phyloP scores from a whole-genome alignment of 2,329 filamentous ascomycete genomes.

The Diaporthe citriasiana region DNA sequence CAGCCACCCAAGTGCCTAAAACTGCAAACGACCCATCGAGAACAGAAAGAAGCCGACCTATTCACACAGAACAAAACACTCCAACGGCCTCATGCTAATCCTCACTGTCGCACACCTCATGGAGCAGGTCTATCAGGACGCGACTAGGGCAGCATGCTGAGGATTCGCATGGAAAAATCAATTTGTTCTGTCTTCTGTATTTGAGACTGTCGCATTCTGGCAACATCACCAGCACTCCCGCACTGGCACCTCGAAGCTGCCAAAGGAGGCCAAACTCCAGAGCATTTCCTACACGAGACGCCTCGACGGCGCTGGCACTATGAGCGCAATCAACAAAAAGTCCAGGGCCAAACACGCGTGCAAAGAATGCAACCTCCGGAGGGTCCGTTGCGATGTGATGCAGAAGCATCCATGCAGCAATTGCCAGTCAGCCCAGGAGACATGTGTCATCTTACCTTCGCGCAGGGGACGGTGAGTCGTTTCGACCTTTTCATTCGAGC shows the following conservation, averaged over 20 bases:
- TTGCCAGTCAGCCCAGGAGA: slow-evolving; percentile 40
- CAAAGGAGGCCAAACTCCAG: neutral
- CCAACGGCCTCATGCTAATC: slow-evolving; percentile 1
- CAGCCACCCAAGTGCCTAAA: neutral
- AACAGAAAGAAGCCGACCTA: slow-evolving; percentile 1
- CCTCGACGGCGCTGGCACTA: slow-evolving; percentile 2
- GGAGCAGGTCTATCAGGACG: slow-evolving; percentile 8
- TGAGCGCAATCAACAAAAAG: slow-evolving; percentile 40
- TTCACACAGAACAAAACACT: neutral
- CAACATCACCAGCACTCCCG: neutral
- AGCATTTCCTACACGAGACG: neutral
- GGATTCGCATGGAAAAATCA: neutral
- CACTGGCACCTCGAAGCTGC: neutral
- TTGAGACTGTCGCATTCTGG: neutral
- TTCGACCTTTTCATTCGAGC: neutral
- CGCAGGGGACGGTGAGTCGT: slow-evolving; percentile 38
- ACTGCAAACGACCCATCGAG: neutral
- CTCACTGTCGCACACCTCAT: neutral
- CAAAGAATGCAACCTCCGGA: slow-evolving; percentile 45
- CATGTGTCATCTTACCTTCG: slow-evolving; percentile 44
- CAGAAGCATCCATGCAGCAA: slow-evolving; percentile 45
- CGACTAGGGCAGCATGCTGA: neutral
- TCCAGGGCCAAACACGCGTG: slow-evolving; percentile 46
- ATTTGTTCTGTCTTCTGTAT: neutral
- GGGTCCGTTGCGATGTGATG: slow-evolving; percentile 45